phyloP scores from a whole-genome alignment of 2,329 filamentous ascomycete genomes.

The Coniochaeta sp. region DNA sequence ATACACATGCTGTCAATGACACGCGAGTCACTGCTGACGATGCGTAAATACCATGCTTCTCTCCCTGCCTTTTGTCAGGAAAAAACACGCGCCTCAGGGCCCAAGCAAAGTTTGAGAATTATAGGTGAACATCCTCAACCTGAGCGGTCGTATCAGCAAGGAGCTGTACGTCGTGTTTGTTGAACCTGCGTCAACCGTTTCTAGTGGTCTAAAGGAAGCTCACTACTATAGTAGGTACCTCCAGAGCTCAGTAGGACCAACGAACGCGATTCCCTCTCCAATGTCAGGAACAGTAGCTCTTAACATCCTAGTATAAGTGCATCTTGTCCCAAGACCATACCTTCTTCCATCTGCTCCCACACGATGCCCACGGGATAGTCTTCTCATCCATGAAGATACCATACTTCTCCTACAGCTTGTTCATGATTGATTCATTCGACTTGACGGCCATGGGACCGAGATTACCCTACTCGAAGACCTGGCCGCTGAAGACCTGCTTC shows the following conservation, averaged over 20 bases:
- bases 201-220: background rate
- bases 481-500: conserved; percentile 69
- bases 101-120: too few relatives aligned
- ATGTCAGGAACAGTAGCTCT: background rate
- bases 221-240: too few relatives aligned
- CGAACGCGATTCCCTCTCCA: background rate
- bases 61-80: too few relatives aligned
- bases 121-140: too few relatives aligned
- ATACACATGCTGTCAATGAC: background rate
- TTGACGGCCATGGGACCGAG: conserved; percentile 69
- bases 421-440: conserved; percentile 66
- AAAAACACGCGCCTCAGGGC: too few relatives aligned
- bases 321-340: background rate
- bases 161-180: background rate
- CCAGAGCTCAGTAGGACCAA: background rate
- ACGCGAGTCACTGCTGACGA: too few relatives aligned
- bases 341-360: background rate
- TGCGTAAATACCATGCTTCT: too few relatives aligned
- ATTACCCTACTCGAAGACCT: conserved; percentile 63
- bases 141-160: too few relatives aligned
- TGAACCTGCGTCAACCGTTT: too few relatives aligned
- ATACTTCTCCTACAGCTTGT: conserved; percentile 71
- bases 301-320: background rate
- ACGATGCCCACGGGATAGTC: conserved; percentile 31
- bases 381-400: conserved; percentile 68